Base-by-base conservation (phyloP, 164 flowering plant genomes). In the Aristolochia fimbriata region DNA sequence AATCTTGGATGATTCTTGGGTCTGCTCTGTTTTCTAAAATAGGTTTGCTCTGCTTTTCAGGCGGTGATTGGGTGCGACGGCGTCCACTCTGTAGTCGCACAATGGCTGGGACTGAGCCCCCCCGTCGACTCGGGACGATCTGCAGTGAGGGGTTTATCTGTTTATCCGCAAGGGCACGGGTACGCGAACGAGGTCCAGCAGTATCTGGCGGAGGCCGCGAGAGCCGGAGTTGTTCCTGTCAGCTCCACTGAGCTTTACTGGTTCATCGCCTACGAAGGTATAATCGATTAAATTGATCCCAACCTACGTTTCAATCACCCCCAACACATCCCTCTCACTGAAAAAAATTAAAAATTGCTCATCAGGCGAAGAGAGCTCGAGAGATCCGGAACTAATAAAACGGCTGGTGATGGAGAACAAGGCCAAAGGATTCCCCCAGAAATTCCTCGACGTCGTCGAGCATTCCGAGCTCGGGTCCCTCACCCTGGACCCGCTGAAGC, bases 31-130 rank as follows among this genome's bases (percentile, higher is more conserved):
- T 13, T 1, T 19, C 22, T 16, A 22, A 16, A n/a, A n/a, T n/a
- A n/a, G n/a, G n/a, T n/a, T n/a, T 60, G 15, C 33, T 27, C 2
- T n/a, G 1, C 10, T 25, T 15, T 15, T 46, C 55, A 78, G 83
- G 70, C 74, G 25, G 27, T 83, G 63, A 74, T 81, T 12, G 88
- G 89, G 25, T 81, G 84, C 41, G 86, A 84, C 47, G 86, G 86
- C 41, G 77, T 77, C 30, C 75, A 80, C 77, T 84, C 89, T 2
- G 56, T 59, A 21, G 80, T 84, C 60, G 79, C 83, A 17, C 68
- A 37, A 2, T 78, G 81, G 80, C 62, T 84, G 25, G 83, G 81
- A 8, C 74, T 84, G 0, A 1, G 22, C 0, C 71, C 58, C 3
- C 77, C 81, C 0, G 70, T 75, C 0, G 23, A 70, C 46, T 71